Evolutionary conservation across 345 rosid species (phyloP).

Genomic region (Bruguiera parviflora): DNA sequence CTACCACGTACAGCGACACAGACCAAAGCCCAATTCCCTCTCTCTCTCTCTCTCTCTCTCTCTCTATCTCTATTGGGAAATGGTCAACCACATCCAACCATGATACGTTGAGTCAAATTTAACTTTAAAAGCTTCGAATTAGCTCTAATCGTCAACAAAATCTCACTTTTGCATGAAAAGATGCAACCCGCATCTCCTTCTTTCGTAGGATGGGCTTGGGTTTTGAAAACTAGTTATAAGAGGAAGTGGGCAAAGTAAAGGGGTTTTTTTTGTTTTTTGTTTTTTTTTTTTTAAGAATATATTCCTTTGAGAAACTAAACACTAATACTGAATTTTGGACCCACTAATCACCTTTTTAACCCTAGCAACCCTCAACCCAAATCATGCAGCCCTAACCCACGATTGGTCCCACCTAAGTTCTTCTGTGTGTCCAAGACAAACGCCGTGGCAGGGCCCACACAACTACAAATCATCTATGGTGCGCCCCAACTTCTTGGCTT

Average conservation of each 20-base stretch:
- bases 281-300: too few relatives aligned
- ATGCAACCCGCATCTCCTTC: conserved; percentile 23
- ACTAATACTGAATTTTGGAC: conserved; percentile 23
- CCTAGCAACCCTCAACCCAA: conserved; percentile 16
- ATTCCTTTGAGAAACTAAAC: background rate
- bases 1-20: conserved; percentile 10
- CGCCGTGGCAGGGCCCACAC: conserved; percentile 46
- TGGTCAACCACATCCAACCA: conserved; percentile 41
- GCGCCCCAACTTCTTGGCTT: conserved; percentile 53
- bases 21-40: conserved; percentile 3
- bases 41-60: background rate
- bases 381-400: conserved; percentile 28
- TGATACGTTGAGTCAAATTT: conserved; percentile 29
- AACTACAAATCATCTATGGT: conserved; percentile 42
- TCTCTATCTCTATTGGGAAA: conserved; percentile 5
- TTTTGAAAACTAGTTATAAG: background rate
- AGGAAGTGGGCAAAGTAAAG: background rate
- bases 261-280: too few relatives aligned
- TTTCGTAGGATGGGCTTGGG: conserved; percentile 3
- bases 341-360: conserved; percentile 18
- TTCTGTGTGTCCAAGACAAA: conserved; percentile 40
- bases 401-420: conserved; percentile 37
- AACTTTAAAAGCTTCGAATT: conserved; percentile 35
- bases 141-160: conserved; percentile 21
- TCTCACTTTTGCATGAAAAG: conserved; percentile 39